phyloP scores from a whole-genome alignment of 2,329 filamentous ascomycete species.

The Incumbomyces lentus region DNA sequence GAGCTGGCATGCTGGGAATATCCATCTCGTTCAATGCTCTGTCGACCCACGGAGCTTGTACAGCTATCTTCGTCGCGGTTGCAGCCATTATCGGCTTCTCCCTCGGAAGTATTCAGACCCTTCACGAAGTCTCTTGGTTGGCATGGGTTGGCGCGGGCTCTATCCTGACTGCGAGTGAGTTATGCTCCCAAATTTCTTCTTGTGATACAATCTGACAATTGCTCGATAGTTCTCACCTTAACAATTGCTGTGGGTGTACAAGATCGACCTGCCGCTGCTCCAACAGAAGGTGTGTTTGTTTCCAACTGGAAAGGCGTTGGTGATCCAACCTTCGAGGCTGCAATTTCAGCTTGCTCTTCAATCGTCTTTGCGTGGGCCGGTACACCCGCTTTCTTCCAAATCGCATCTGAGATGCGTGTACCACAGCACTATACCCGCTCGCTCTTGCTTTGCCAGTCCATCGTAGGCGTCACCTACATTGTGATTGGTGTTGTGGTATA shows the following conservation, averaged over 20 bases:
- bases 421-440: constrained; percentile 53
- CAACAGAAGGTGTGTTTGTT: constrained; percentile 40
- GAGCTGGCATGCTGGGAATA: constrained; percentile 49
- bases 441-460: constrained; percentile 49
- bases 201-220: background rate
- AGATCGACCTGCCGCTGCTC: constrained; percentile 51
- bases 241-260: constrained; percentile 49
- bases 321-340: constrained; percentile 23
- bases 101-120: constrained; percentile 46
- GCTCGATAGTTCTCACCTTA: constrained; percentile 36
- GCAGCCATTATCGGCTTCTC: constrained; percentile 41
- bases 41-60: constrained; percentile 48
- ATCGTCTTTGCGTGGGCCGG: constrained; percentile 63
- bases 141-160: constrained; percentile 51
- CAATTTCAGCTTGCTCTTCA: constrained; percentile 29
- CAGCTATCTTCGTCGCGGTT: constrained; percentile 47
- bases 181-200: background rate
- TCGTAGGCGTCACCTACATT: constrained; percentile 53
- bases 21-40: constrained; percentile 52
- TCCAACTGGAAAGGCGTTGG: constrained; percentile 9
- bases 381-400: constrained; percentile 58
- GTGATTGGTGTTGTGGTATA: constrained; percentile 59
- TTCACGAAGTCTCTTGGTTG: constrained; percentile 52
- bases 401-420: constrained; percentile 54
- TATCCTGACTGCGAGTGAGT: constrained; percentile 41